Evolutionary conservation across 2,329 filamentous ascomycete genomes (phyloP).

Genomic region (Clarireedia sp.): DNA sequence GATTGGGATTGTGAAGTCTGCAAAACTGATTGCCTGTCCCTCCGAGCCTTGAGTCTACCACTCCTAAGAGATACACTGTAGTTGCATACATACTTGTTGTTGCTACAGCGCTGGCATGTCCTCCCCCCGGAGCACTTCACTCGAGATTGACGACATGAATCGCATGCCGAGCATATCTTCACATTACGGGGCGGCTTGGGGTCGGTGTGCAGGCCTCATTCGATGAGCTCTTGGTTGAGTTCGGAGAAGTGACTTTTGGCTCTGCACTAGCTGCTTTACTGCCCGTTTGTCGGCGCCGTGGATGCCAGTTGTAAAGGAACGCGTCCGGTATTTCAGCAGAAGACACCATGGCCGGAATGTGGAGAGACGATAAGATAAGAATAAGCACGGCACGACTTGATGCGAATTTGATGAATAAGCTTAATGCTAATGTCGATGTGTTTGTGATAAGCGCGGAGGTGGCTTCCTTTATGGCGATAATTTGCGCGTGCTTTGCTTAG

Average conservation of each 20-base stretch:
- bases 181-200: neutral
- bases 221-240: neutral
- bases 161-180: neutral
- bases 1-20: neutral
- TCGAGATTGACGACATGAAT: neutral
- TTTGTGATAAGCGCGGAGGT: neutral
- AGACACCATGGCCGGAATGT: neutral
- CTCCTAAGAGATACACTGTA: neutral
- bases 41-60: neutral
- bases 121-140: neutral
- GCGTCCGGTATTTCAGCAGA: neutral
- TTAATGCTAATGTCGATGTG: neutral
- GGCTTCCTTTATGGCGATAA: no score
- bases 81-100: neutral
- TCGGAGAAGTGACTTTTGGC: neutral
- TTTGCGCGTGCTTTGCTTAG: no score
- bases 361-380: no score
- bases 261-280: neutral
- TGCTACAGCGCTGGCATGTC: neutral
- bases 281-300: neutral
- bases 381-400: neutral
- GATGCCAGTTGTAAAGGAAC: neutral
- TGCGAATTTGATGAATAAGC: neutral
- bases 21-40: neutral
- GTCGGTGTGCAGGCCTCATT: neutral